Percentiles rank a stretch among this genome's conserved stretches.
These are phyloP conservation scores for Abrus pulchellus DNA, from an alignment of 306 rosid genomes.

Conservation along the genomic window DNA sequence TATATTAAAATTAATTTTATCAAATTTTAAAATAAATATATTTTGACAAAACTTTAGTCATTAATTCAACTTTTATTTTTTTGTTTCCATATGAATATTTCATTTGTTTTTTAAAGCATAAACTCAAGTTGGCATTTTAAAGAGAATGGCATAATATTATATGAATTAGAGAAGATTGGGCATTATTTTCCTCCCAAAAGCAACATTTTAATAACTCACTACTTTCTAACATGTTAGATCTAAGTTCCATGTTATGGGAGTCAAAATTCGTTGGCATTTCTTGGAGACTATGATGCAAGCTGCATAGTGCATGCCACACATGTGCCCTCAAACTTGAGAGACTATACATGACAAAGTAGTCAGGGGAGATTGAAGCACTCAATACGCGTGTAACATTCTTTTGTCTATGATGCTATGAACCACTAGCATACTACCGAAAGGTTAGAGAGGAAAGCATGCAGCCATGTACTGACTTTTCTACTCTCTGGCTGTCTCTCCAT, in stretches of 20 bases:
- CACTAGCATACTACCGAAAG: constrained; percentile 29
- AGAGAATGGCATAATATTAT: neutral
- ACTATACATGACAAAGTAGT: neutral
- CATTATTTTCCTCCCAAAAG: neutral
- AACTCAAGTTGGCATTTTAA: neutral
- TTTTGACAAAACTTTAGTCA: no score
- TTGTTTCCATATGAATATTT: neutral
- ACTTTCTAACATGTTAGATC: neutral
- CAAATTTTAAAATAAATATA: no score
- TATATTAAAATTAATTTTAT: no score
- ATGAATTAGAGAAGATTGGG: neutral
- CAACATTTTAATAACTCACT: neutral
- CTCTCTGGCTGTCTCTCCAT: neutral
- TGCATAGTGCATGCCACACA: constrained; percentile 15
- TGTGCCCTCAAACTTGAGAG: constrained; percentile 20
- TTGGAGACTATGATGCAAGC: constrained; percentile 23
- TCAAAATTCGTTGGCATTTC: constrained; percentile 20
- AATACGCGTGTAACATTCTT: neutral
- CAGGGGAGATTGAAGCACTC: neutral
- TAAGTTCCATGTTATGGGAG: neutral
- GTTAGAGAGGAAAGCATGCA: neutral
- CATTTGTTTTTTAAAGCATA: neutral
- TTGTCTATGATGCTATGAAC: constrained; percentile 30
- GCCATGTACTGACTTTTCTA: constrained; percentile 3
- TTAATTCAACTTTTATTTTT: no score